Evolutionary conservation across 768 basidiomycete species (phyloP), one percentile per base, ranked within the genome.

Genomic region (Podaxis sp.): DNA sequence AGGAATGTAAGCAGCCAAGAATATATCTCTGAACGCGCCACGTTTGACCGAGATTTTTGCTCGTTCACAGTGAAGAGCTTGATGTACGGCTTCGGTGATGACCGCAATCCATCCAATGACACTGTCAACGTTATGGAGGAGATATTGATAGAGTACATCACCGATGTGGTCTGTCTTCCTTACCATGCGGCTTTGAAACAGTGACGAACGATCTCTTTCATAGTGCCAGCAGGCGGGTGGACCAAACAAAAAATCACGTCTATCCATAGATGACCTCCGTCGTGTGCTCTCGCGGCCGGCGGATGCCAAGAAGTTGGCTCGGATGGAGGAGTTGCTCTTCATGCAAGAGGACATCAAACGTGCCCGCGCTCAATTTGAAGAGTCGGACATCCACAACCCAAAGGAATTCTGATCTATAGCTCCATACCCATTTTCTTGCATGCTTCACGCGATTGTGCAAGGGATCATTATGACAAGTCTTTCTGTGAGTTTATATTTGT

Each of bases 41-140:
- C 49, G 57, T 65, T 52, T 44, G 11, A 28, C 66, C 22, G 64
- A 66, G 59, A 61, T 58, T 63, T 57, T 56, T 55, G 28, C 63
- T 66, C 61, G 52, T 61, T 60, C 57, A 12, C 68, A 93, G 93
- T 95, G 63, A 87, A 88, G 68, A 91, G 83, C 64, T 77, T 95
- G 56, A 94, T 95, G 93, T 96, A 94, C 70, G 94, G 92, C 30
- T 97, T 96, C 74, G 95, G 95, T 11, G 95, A 97, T 72, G 93
- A 94, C 71, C 82, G 90, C 15, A 91, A 93, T 67, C 92, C 94
- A 0, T 89, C 93, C 2, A 89, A 85, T 42, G 95, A 97, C 68
- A 91, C 92, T 0, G 91, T 95, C 28, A 89, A 86, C 66, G 90
- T 96, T 42, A 92, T 96, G 92, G 94, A 96, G 71, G 94, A 96